A percentile compares a stretch with the other conserved stretches of the same genome.
These are phyloP conservation scores for Malassezia equina DNA, from an alignment of 1,284 basidiomycete species.

Conservation along the genomic window DNA sequence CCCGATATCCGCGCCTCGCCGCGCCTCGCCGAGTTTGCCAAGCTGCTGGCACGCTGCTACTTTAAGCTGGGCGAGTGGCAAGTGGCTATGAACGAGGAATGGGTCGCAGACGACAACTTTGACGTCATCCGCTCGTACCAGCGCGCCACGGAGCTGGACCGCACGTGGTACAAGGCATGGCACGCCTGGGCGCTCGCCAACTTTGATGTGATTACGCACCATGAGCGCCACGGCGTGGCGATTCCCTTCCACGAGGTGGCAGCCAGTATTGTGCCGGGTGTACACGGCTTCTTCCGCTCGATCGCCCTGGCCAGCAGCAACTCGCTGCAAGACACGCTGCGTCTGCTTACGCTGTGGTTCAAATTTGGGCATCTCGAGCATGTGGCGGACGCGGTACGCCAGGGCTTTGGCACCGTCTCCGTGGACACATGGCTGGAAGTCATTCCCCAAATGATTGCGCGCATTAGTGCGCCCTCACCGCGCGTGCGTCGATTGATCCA, in stretches of 20 bases:
- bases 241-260: slow-evolving; percentile 64
- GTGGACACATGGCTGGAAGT: slow-evolving; percentile 99
- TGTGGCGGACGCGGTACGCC: slow-evolving; percentile 78
- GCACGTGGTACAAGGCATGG: slow-evolving; percentile 97
- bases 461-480: slow-evolving; percentile 84
- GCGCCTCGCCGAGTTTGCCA: slow-evolving; percentile 62
- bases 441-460: slow-evolving; percentile 97
- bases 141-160: slow-evolving; percentile 81
- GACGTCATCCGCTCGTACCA: slow-evolving; percentile 61
- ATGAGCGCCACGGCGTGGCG: slow-evolving; percentile 54
- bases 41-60: slow-evolving; percentile 86
- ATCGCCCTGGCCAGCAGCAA: slow-evolving; percentile 78
- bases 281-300: slow-evolving; percentile 90
- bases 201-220: slow-evolving; percentile 69
- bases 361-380: slow-evolving; percentile 87
- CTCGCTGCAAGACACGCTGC: slow-evolving; percentile 85
- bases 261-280: slow-evolving; percentile 81
- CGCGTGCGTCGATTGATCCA: slow-evolving; percentile 85
- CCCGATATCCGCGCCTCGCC: slow-evolving; percentile 40
- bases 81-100: slow-evolving; percentile 62
- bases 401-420: slow-evolving; percentile 78
- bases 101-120: slow-evolving; percentile 52
- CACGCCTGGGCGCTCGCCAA: slow-evolving; percentile 97
- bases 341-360: slow-evolving; percentile 94
- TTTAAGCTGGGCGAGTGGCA: slow-evolving; percentile 98